Evolutionary conservation across 345 rosid species (phyloP).

Genomic region (Noccaea bulbosa): DNA sequence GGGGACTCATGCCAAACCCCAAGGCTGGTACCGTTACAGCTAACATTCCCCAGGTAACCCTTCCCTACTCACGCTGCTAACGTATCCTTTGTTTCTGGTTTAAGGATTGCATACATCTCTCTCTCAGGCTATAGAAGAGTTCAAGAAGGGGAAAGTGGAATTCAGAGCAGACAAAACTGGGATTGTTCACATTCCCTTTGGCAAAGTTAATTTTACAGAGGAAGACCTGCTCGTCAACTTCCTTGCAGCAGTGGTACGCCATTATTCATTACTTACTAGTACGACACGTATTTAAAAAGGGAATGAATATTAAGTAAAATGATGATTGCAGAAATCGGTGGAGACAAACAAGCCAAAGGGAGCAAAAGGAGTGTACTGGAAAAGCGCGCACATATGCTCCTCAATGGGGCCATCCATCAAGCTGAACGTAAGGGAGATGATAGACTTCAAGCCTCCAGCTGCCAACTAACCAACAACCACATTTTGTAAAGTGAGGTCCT

Average conservation of each 20-base stretch:
- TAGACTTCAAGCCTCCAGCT: constrained; percentile 72
- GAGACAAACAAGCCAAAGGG: constrained; percentile 97
- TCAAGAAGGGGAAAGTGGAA: constrained; percentile 94
- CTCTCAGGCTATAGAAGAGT: constrained; percentile 89
- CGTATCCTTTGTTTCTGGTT: constrained; percentile 13
- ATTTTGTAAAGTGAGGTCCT: constrained; percentile 26
- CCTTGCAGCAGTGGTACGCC: constrained; percentile 75
- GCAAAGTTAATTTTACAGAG: constrained; percentile 71
- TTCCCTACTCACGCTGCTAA: constrained; percentile 1
- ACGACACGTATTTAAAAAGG: neutral
- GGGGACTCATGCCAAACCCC: constrained; percentile 99
- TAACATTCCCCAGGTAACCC: constrained; percentile 81
- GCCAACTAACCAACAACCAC: constrained; percentile 33
- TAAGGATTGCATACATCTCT: constrained; percentile 26
- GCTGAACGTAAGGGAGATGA: constrained; percentile 86
- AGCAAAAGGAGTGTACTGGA: constrained; percentile 98
- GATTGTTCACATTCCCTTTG: constrained; percentile 93
- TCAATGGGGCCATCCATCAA: constrained; percentile 98
- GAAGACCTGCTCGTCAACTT: constrained; percentile 86
- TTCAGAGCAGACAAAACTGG: constrained; percentile 98
- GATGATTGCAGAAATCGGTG: constrained; percentile 75
- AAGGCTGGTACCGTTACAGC: constrained; percentile 96
- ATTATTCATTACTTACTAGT: neutral
- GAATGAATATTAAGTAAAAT: neutral
- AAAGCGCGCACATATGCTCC: constrained; percentile 84